Conservation (phyloP, 352 stramenopile species). For the Globisporangium middletonii region DNA sequence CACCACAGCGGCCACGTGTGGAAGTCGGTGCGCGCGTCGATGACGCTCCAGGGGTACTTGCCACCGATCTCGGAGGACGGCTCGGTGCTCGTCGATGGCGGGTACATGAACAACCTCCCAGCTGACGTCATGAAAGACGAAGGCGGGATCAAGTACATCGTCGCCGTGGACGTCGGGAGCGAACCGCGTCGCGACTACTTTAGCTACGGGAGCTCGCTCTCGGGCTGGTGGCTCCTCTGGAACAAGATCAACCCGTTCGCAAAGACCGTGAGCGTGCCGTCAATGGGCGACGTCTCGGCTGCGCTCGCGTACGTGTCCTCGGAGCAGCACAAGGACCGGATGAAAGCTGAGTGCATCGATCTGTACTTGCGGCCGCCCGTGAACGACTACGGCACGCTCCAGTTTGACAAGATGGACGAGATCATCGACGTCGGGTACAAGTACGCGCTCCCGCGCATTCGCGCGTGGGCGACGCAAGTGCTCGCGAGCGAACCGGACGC, state of each 20-base stretch:
- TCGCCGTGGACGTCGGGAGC: constrained; percentile 88
- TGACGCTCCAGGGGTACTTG: constrained; percentile 90
- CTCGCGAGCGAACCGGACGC: constrained; percentile 51
- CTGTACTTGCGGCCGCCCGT: constrained; percentile 88
- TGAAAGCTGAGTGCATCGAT: constrained; percentile 82
- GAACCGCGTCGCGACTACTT: constrained; percentile 72
- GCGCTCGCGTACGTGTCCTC: constrained; percentile 87
- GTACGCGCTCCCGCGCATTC: constrained; percentile 68
- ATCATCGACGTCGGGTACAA: constrained; percentile 86
- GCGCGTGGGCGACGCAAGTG: constrained; percentile 49
- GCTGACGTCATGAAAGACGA: constrained; percentile 90
- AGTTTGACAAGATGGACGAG: constrained; percentile 92
- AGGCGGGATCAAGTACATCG: constrained; percentile 83
- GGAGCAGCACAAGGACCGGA: constrained; percentile 83
- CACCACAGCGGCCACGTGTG: constrained; percentile 82
- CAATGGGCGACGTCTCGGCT: constrained; percentile 89
- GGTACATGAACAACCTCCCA: constrained; percentile 93
- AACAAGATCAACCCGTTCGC: constrained; percentile 89
- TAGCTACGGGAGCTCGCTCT: constrained; percentile 75
- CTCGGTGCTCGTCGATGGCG: constrained; percentile 85
- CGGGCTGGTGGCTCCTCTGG: constrained; percentile 89
- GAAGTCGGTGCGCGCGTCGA: constrained; percentile 90
- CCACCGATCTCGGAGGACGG: constrained; percentile 87
- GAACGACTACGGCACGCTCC: constrained; percentile 84
- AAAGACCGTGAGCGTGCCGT: constrained; percentile 84